Percentiles rank a stretch among this genome's conserved stretches.
phyloP scores from a whole-genome alignment of 176 grass and related monocot genomes.

The Musa itinerans region DNA sequence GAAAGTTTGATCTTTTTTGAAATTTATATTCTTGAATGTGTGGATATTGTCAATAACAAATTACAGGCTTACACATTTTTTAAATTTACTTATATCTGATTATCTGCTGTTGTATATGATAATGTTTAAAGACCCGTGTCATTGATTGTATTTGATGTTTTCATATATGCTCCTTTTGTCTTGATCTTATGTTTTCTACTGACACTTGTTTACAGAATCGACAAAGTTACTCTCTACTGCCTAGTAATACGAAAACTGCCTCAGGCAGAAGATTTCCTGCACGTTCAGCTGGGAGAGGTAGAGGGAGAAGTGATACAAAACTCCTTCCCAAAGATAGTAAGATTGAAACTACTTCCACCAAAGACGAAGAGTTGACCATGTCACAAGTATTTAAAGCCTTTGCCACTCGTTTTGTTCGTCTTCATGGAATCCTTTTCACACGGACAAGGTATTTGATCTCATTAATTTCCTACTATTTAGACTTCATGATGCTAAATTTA shows the following conservation, averaged over 20 bases:
- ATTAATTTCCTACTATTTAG: background rate
- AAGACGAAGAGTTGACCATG: slow-evolving; percentile 36
- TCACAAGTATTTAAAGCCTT: slow-evolving; percentile 63
- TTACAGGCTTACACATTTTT: too few species aligned
- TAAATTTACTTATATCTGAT: too few species aligned
- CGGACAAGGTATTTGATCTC: slow-evolving; percentile 14
- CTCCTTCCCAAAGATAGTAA: slow-evolving; percentile 51
- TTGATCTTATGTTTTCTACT: background rate
- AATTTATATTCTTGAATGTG: too few species aligned
- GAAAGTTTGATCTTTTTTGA: too few species aligned
- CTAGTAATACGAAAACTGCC: slow-evolving; percentile 42
- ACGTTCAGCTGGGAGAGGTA: slow-evolving; percentile 54
- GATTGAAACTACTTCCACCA: slow-evolving; percentile 29
- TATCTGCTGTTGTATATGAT: too few species aligned
- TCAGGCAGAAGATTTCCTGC: slow-evolving; percentile 27
- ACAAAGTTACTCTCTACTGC: slow-evolving; percentile 47
- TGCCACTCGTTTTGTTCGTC: slow-evolving; percentile 68
- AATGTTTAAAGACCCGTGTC: too few species aligned
- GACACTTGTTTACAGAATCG: slow-evolving; percentile 55
- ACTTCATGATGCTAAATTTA: background rate
- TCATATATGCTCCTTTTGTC: background rate
- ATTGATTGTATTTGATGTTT: too few species aligned
- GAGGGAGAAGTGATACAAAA: slow-evolving; percentile 52
- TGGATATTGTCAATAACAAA: too few species aligned
- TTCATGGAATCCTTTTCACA: slow-evolving; percentile 90